Evolutionary conservation across 768 basidiomycete species (phyloP).

Genomic region (Imleria badia): DNA sequence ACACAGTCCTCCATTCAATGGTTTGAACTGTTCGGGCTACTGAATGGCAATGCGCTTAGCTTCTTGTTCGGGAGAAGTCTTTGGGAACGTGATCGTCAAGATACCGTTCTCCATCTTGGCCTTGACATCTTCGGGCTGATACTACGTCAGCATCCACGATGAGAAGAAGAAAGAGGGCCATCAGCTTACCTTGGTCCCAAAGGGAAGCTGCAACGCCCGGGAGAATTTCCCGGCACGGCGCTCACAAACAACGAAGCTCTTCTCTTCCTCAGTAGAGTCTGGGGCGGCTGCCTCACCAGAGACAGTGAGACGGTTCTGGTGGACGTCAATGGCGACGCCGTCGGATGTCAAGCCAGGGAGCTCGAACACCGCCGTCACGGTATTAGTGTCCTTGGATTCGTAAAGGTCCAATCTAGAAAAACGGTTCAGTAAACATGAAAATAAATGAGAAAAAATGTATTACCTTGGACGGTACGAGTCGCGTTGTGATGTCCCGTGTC

Average conservation of each 20-base stretch:
- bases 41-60: not conserved
- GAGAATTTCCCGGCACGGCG: conserved; percentile 45
- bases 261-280: conserved; percentile 34
- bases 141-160: not conserved
- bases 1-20: too few species aligned
- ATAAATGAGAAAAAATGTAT: too few species aligned
- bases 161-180: not conserved
- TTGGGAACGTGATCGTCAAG: conserved; percentile 49
- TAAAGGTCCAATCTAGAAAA: conserved; percentile 43
- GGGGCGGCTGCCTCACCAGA: conserved; percentile 43
- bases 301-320: conserved; percentile 46
- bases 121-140: conserved; percentile 45
- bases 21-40: too few species aligned
- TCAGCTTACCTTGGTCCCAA: conserved; percentile 45
- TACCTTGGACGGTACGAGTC: not conserved
- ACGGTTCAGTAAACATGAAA: not conserved
- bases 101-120: conserved; percentile 49
- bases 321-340: conserved; percentile 46
- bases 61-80: conserved; percentile 34
- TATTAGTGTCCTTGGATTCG: conserved; percentile 41
- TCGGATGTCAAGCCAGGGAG: conserved; percentile 53
- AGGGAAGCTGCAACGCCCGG: conserved; percentile 44
- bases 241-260: conserved; percentile 44
- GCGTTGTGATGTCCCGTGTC: not conserved
- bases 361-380: conserved; percentile 53